A percentile compares a stretch with the other conserved stretches of the same genome.
Conservation (phyloP, 2,329 filamentous ascomycete species). For the Didymella arachidicola region DNA sequence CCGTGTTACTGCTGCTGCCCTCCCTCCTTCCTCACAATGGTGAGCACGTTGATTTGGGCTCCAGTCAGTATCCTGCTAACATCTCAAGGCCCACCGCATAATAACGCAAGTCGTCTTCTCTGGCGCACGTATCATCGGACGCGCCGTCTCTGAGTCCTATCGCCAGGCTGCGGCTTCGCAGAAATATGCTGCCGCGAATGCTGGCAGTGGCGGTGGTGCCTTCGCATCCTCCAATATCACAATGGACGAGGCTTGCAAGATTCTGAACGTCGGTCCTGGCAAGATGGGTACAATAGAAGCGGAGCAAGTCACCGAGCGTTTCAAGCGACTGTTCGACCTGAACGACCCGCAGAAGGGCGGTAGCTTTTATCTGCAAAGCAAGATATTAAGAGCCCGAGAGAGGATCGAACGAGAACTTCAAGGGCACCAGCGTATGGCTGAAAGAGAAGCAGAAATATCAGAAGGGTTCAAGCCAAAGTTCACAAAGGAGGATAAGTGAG, state of each 20-base stretch:
- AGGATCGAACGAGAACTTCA: constrained; percentile 87
- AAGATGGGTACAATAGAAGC: constrained; percentile 78
- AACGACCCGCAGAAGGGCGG: constrained; percentile 97
- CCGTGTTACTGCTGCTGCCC: neutral
- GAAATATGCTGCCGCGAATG: constrained; percentile 78
- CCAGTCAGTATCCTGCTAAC: constrained; percentile 32
- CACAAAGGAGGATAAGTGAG: constrained; percentile 72
- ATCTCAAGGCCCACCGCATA: constrained; percentile 83
- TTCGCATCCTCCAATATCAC: constrained; percentile 77
- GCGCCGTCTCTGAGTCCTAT: constrained; percentile 93
- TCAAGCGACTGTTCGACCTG: constrained; percentile 92
- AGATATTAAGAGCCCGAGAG: constrained; percentile 89
- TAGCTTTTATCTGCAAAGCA: constrained; percentile 98
- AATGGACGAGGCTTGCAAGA: constrained; percentile 95
- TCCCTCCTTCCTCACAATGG: constrained; percentile 34
- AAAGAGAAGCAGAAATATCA: constrained; percentile 78
- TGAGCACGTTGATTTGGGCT: constrained; percentile 12
- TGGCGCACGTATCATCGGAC: constrained; percentile 88
- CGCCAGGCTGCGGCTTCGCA: constrained; percentile 90
- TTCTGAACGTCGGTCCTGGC: constrained; percentile 93
- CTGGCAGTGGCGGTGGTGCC: constrained; percentile 58
- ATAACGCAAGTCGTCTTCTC: constrained; percentile 92
- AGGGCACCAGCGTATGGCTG: constrained; percentile 73
- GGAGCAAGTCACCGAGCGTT: constrained; percentile 81
- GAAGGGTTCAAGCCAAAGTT: constrained; percentile 95